These are phyloP conservation scores for Acanthamoeba lenticulata DNA, from an alignment of 208 protist species.

Conservation along the genomic window DNA sequence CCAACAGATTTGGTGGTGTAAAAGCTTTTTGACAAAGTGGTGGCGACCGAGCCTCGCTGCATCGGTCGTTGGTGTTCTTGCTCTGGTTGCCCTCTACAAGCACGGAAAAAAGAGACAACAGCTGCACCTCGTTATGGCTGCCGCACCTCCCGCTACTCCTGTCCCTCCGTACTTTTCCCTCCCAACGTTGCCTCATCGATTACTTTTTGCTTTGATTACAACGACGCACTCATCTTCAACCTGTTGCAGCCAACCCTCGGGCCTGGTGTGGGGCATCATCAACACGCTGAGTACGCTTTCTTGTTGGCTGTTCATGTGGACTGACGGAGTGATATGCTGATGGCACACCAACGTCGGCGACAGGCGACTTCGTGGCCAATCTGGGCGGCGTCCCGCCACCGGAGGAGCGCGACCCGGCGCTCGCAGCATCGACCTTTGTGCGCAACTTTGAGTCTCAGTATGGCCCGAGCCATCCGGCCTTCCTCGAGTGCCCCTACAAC, in stretches of 20 bases:
- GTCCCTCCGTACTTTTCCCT: not conserved
- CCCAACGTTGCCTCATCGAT: too few relatives aligned
- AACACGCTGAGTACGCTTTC: not conserved
- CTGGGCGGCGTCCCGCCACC: not conserved
- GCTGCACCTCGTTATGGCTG: not conserved
- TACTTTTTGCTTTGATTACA: too few relatives aligned
- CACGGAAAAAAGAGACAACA: not conserved
- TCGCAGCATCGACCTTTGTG: not conserved
- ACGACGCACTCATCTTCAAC: too few relatives aligned
- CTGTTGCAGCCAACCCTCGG: not conserved
- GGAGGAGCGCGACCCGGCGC: slow-evolving; percentile 5
- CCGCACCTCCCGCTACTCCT: not conserved
- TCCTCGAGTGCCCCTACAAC: slow-evolving; percentile 44
- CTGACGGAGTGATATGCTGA: not conserved
- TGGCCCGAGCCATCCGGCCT: not conserved
- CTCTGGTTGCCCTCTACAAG: slow-evolving; percentile 15
- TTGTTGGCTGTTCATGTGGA: not conserved
- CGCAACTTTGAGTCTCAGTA: not conserved
- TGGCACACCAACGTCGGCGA: not conserved
- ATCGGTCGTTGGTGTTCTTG: not conserved
- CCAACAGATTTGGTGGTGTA: not conserved
- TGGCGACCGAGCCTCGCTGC: not conserved
- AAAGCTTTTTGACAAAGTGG: not conserved
- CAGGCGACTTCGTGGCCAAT: not conserved
- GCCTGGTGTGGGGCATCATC: not conserved